These are phyloP conservation scores for Venturia nashicola DNA, from an alignment of 2,329 filamentous ascomycete species.

Conservation along the genomic window DNA sequence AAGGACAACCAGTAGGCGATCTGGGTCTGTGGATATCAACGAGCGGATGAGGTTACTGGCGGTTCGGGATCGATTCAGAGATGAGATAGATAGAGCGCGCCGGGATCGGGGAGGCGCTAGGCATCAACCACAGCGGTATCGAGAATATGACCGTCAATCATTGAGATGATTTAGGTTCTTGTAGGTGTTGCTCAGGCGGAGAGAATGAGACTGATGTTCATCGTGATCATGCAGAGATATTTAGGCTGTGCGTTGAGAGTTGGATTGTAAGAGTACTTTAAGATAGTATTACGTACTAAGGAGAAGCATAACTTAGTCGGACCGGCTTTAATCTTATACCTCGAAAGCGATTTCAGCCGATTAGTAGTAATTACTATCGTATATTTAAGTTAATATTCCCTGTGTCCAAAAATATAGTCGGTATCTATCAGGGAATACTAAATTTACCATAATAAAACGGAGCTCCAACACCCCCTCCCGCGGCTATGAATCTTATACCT, in stretches of 20 bases:
- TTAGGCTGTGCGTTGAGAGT: neutral
- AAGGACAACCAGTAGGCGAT: neutral
- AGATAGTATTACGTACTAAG: too few relatives aligned
- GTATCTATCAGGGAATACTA: too few relatives aligned
- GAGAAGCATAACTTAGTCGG: too few relatives aligned
- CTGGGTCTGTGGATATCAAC: conserved; percentile 2
- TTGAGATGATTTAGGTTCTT: neutral
- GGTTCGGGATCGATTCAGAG: conserved; percentile 6
- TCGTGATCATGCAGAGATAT: neutral
- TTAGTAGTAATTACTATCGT: too few relatives aligned
- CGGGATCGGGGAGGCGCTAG: neutral
- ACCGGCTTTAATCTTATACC: too few relatives aligned
- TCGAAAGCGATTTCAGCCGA: too few relatives aligned
- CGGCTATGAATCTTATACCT: too few relatives aligned
- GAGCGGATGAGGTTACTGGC: conserved; percentile 5
- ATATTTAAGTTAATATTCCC: too few relatives aligned
- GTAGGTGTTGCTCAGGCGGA: neutral
- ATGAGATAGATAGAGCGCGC: conserved; percentile 6
- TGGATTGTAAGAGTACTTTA: neutral
- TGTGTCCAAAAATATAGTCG: too few relatives aligned
- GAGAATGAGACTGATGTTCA: neutral
- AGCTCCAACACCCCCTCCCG: too few relatives aligned
- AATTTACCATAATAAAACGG: too few relatives aligned
- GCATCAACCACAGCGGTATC: neutral
- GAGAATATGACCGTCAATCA: conserved; percentile 7